Conservation (phyloP, 192 early-diverging fungal genomes). For the Backusella mclennaniae region DNA sequence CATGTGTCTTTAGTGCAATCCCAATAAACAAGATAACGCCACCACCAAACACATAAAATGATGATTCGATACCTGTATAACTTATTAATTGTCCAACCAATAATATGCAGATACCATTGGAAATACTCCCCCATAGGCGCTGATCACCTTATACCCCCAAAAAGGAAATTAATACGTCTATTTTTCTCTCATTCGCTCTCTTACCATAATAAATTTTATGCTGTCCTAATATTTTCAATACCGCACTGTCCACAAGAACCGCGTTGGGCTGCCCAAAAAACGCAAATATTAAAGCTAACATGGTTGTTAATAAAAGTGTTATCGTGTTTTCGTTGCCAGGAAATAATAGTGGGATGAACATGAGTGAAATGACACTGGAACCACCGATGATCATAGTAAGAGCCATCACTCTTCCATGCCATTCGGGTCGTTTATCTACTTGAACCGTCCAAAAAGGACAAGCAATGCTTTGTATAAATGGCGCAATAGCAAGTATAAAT, state of each 20-base stretch:
- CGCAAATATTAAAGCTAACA: constrained; percentile 28
- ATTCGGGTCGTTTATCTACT: constrained; percentile 28
- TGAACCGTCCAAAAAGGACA: constrained; percentile 39
- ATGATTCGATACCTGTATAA: constrained; percentile 15
- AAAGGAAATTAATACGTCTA: not conserved
- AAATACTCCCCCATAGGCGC: constrained; percentile 34
- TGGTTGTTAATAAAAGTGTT: constrained; percentile 13
- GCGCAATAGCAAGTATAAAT: constrained; percentile 36
- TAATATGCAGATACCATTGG: constrained; percentile 28
- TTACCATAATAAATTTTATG: constrained; percentile 44
- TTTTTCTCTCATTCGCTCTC: not conserved
- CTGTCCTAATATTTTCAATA: constrained; percentile 39
- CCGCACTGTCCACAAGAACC: constrained; percentile 38
- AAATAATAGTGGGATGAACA: constrained; percentile 23
- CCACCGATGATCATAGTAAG: constrained; percentile 20
- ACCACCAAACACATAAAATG: constrained; percentile 34
- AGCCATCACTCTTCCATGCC: constrained; percentile 31
- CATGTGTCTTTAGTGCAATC: constrained; percentile 13
- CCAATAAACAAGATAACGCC: constrained; percentile 18
- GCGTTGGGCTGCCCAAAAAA: constrained; percentile 34
- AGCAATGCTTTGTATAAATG: constrained; percentile 36
- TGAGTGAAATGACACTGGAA: constrained; percentile 18
- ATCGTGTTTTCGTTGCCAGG: not conserved
- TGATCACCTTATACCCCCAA: constrained; percentile 26
- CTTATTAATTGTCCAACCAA: constrained; percentile 21